phyloP scores from a whole-genome alignment of 2,329 filamentous ascomycete genomes.

The Stachybotrys chartarum region DNA sequence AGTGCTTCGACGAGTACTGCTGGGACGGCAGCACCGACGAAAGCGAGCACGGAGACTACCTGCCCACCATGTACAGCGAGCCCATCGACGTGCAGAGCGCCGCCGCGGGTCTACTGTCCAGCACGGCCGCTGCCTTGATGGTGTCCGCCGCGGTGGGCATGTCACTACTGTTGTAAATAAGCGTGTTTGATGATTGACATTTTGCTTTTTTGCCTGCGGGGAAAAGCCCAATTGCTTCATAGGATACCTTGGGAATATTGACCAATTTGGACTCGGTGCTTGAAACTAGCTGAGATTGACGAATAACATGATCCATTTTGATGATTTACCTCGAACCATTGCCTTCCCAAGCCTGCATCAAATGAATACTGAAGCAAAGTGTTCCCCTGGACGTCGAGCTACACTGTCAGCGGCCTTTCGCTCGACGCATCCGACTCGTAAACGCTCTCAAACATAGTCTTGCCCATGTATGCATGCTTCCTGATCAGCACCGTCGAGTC shows the following conservation, averaged over 20 bases:
- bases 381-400: not conserved
- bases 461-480: constrained; percentile 9
- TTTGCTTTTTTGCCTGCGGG: not conserved
- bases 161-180: constrained; percentile 7
- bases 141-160: constrained; percentile 13
- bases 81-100: constrained; percentile 16
- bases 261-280: not conserved
- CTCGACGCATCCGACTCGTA: not conserved
- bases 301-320: not conserved
- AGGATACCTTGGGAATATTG: not conserved
- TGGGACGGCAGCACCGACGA: constrained; percentile 70
- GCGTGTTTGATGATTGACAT: not conserved
- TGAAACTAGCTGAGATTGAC: not conserved
- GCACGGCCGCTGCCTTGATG: constrained; percentile 7
- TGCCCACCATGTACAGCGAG: constrained; percentile 17
- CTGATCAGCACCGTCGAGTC: constrained; percentile 5
- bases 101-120: constrained; percentile 5
- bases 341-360: too few species aligned
- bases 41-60: constrained; percentile 23
- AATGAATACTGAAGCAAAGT: not conserved
- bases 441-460: not conserved
- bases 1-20: constrained; percentile 80
- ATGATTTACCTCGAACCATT: too few species aligned
- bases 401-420: not conserved
- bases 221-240: not conserved